Evolutionary conservation across 73 alveolate genomes (phyloP).

Genomic region (Diophrys appendiculata): DNA sequence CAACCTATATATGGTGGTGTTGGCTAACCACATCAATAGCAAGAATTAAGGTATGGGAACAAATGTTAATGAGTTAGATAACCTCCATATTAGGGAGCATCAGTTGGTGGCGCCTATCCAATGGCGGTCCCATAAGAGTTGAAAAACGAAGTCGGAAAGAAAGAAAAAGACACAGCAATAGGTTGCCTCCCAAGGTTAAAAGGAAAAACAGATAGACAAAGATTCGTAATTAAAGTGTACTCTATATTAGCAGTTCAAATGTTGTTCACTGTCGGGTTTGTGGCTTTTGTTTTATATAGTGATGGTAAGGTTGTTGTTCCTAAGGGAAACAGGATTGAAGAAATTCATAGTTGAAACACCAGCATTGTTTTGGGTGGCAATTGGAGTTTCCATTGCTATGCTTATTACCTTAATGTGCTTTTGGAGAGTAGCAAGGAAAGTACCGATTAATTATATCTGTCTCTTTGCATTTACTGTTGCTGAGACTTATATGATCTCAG

Average conservation of each 20-base stretch:
- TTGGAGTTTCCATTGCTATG: slow-evolving; percentile 39
- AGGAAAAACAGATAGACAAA: slow-evolving; percentile 40
- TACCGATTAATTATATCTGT: slow-evolving; percentile 88
- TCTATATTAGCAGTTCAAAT: slow-evolving; percentile 63
- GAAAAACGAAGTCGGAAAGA: neutral
- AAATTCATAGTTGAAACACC: too few relatives aligned
- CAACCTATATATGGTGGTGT: too few relatives aligned
- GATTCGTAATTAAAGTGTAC: slow-evolving; percentile 70
- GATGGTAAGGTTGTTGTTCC: too few relatives aligned
- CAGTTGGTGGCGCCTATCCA: neutral
- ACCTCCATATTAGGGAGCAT: neutral
- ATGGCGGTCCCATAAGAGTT: neutral
- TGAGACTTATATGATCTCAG: slow-evolving; percentile 88
- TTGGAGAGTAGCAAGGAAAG: slow-evolving; percentile 68
- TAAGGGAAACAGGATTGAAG: too few relatives aligned
- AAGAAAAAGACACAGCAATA: slow-evolving; percentile 6
- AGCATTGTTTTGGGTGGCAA: neutral
- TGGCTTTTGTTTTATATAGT: too few relatives aligned
- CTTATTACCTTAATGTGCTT: slow-evolving; percentile 56
- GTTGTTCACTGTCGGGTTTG: slow-evolving; percentile 50
- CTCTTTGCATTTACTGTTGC: slow-evolving; percentile 84
- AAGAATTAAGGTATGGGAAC: too few relatives aligned
- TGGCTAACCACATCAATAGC: too few relatives aligned
- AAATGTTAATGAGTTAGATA: too few relatives aligned
- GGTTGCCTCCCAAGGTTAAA: slow-evolving; percentile 4